These are phyloP conservation scores for Thuja plicata DNA, from an alignment of 83 land plant genomes.

Conservation along the genomic window DNA sequence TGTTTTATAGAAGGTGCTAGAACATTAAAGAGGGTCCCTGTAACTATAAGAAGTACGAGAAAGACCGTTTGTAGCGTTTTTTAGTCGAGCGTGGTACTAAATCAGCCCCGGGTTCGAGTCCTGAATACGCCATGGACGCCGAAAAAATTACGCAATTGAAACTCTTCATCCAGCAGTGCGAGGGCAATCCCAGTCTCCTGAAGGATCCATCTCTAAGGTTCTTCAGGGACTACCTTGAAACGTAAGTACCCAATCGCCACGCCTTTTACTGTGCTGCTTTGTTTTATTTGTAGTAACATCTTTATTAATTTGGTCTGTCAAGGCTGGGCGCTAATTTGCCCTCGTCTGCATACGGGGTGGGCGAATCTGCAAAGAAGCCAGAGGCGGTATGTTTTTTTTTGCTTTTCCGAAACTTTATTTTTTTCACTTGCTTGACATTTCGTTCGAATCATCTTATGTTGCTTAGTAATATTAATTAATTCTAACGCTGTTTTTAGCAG, in stretches of 20 bases:
- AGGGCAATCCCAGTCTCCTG: conserved; percentile 46
- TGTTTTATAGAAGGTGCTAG: not conserved
- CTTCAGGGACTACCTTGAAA: conserved; percentile 57
- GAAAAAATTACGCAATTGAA: conserved; percentile 41
- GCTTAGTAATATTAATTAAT: not conserved
- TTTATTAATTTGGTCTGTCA: not conserved
- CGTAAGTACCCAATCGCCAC: conserved; percentile 17
- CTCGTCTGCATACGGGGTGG: conserved; percentile 28
- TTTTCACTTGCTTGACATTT: not conserved
- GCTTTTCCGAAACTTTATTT: not conserved
- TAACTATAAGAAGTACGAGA: not conserved
- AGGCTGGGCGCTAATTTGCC: conserved; percentile 58
- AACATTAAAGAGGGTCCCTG: not conserved
- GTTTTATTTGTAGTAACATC: not conserved
- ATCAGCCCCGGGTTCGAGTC: not conserved
- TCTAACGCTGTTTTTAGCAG: not conserved
- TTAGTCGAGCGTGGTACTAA: not conserved
- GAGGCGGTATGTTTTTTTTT: conserved; percentile 11
- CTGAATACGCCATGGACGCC: conserved; percentile 43
- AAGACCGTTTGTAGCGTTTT: not conserved
- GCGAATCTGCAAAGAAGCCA: conserved; percentile 22
- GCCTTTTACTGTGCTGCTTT: not conserved
- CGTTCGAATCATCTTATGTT: not conserved
- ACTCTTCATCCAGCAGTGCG: conserved; percentile 52
- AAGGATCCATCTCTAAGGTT: conserved; percentile 56